A percentile compares a stretch with the other conserved stretches of the same genome.
Conservation (phyloP, 2,329 filamentous ascomycete species). For the Colletotrichum tamarilloi region DNA sequence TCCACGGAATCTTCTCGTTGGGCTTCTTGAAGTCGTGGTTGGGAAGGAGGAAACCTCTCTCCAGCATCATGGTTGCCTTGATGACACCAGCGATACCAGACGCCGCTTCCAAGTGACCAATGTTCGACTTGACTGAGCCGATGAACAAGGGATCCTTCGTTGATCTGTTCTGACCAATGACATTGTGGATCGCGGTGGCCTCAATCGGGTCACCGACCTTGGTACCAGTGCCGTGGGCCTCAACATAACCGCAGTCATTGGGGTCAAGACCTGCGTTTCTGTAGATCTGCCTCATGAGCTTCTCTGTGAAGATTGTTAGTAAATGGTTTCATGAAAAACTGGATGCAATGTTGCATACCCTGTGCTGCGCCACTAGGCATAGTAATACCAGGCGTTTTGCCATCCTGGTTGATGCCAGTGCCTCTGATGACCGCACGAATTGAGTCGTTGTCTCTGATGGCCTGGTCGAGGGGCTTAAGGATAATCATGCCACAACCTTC, state of each 20-base stretch:
- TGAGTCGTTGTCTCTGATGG: slow-evolving; percentile 64
- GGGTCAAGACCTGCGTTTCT: slow-evolving; percentile 41
- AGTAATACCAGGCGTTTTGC: slow-evolving; percentile 66
- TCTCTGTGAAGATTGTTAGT: slow-evolving; percentile 43
- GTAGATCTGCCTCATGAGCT: slow-evolving; percentile 54
- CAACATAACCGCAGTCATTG: slow-evolving; percentile 48
- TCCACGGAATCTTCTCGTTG: slow-evolving; percentile 60
- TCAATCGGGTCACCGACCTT: slow-evolving; percentile 67
- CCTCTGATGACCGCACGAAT: slow-evolving; percentile 63
- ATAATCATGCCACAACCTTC: slow-evolving; percentile 68
- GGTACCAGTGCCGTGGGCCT: slow-evolving; percentile 69
- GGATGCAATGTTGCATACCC: slow-evolving; percentile 23
- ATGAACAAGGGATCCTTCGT: slow-evolving; percentile 51
- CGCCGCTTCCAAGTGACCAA: slow-evolving; percentile 63
- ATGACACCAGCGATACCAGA: slow-evolving; percentile 64
- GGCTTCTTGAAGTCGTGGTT: slow-evolving; percentile 62
- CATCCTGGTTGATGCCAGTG: slow-evolving; percentile 66
- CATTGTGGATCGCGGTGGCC: slow-evolving; percentile 57
- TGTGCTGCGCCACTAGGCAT: slow-evolving; percentile 65
- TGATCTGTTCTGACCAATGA: slow-evolving; percentile 48
- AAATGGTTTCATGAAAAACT: not conserved
- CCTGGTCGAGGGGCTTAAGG: slow-evolving; percentile 67
- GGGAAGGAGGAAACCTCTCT: slow-evolving; percentile 60
- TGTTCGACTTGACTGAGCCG: slow-evolving; percentile 62
- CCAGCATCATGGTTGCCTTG: slow-evolving; percentile 63